Conservation (phyloP, 2,329 filamentous ascomycete genomes). For the Neofusicoccum parvum region DNA sequence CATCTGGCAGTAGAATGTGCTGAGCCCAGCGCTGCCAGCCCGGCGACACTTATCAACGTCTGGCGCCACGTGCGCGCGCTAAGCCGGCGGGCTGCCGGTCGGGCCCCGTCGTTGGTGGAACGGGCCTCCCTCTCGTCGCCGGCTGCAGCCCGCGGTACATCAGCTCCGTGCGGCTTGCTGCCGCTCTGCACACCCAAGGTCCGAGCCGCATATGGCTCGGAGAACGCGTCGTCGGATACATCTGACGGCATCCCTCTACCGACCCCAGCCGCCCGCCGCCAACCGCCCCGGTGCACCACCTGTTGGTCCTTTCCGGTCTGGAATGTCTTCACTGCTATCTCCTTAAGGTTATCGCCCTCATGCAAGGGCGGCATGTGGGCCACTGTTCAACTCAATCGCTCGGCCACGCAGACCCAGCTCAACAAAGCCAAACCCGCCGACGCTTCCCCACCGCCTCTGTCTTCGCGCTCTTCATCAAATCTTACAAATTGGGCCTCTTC, state of each 20-base stretch:
- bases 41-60: neutral
- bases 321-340: neutral
- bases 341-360: neutral
- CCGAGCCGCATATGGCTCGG: constrained; percentile 4
- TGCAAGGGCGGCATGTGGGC: constrained; percentile 7
- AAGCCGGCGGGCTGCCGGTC: neutral
- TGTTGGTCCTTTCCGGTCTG: neutral
- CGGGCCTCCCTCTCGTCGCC: neutral
- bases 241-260: neutral
- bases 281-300: neutral
- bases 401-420: neutral
- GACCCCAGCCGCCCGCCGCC: no score
- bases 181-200: neutral
- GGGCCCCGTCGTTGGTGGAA: neutral
- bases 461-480: neutral
- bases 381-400: neutral
- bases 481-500: constrained; percentile 1
- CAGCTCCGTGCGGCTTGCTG: no score
- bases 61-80: constrained; percentile 6
- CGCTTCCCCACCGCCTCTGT: neutral
- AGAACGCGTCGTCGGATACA: neutral
- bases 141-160: neutral
- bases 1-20: no score
- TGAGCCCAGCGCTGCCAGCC: neutral
- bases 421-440: neutral